A percentile compares a stretch with the other conserved stretches of the same genome.
Conservation (phyloP, 2,329 filamentous ascomycete genomes). For the Neurospora crassa region DNA sequence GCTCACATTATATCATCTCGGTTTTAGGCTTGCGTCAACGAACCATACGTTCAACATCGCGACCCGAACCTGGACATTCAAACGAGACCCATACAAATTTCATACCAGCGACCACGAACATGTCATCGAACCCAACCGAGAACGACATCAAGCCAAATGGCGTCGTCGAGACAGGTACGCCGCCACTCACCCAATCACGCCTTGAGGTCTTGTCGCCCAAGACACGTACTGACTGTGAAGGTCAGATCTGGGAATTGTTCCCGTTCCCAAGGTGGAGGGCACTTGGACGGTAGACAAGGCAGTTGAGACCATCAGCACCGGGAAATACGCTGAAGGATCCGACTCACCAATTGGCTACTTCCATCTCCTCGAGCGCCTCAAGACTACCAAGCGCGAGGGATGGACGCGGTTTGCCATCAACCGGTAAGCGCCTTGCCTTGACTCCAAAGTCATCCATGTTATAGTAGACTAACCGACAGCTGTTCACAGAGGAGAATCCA, state of each 20-base stretch:
- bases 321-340: constrained; percentile 49
- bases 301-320: constrained; percentile 51
- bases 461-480: constrained; percentile 4
- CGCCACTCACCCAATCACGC: neutral
- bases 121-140: constrained; percentile 11
- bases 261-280: constrained; percentile 31
- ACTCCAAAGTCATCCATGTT: neutral
- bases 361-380: constrained; percentile 85
- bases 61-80: neutral
- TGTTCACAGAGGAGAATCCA: constrained; percentile 64
- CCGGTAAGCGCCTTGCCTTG: constrained; percentile 28
- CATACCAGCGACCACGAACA: constrained; percentile 1
- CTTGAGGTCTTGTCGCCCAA: neutral
- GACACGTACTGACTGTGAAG: neutral
- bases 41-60: neutral
- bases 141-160: neutral
- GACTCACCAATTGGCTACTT: constrained; percentile 82
- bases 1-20: neutral
- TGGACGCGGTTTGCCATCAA: constrained; percentile 82
- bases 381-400: constrained; percentile 92
- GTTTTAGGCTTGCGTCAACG: neutral
- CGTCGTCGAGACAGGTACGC: neutral
- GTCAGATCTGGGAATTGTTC: constrained; percentile 19
- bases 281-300: constrained; percentile 53
- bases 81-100: neutral